Conservation (phyloP, 495 filamentous ascomycete species). For the Chaetomium fimeti region DNA sequence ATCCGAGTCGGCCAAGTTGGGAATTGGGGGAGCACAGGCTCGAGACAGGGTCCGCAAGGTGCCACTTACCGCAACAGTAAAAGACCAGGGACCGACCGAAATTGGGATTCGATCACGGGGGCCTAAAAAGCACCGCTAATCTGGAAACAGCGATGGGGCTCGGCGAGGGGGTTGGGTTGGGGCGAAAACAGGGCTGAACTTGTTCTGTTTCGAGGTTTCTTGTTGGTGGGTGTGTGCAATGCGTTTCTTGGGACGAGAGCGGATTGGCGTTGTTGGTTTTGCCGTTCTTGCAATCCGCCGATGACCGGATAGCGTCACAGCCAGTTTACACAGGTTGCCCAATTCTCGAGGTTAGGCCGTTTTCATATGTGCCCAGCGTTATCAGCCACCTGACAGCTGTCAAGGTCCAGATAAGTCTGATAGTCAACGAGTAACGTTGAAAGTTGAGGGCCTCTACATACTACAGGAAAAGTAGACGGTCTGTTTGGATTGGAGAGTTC, state of each 20-base stretch:
- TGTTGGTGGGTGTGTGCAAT: background rate
- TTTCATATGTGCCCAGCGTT: background rate
- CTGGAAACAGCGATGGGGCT: conserved; percentile 19
- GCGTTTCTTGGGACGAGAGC: background rate
- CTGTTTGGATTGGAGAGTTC: background rate
- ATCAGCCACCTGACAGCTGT: background rate
- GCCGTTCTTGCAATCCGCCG: background rate
- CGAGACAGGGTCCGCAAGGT: conserved; percentile 21
- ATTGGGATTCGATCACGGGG: conserved; percentile 29
- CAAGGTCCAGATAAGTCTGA: background rate
- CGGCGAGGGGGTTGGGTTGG: background rate
- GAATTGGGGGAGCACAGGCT: conserved; percentile 14
- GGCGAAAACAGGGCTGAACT: conserved; percentile 11
- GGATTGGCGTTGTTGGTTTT: background rate
- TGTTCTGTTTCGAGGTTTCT: background rate
- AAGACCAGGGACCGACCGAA: conserved; percentile 19
- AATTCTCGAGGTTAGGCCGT: background rate
- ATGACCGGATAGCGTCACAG: background rate
- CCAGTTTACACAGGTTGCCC: background rate
- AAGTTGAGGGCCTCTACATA: background rate
- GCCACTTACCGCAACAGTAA: conserved; percentile 8
- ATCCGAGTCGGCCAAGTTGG: conserved; percentile 3
- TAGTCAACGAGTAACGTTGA: background rate
- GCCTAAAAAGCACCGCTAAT: conserved; percentile 24
- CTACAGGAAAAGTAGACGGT: conserved; percentile 1